Percentiles rank a stretch among this genome's conserved stretches.
These are phyloP conservation scores for Penicillium lividum DNA, from an alignment of 495 filamentous ascomycete genomes.

Conservation along the genomic window DNA sequence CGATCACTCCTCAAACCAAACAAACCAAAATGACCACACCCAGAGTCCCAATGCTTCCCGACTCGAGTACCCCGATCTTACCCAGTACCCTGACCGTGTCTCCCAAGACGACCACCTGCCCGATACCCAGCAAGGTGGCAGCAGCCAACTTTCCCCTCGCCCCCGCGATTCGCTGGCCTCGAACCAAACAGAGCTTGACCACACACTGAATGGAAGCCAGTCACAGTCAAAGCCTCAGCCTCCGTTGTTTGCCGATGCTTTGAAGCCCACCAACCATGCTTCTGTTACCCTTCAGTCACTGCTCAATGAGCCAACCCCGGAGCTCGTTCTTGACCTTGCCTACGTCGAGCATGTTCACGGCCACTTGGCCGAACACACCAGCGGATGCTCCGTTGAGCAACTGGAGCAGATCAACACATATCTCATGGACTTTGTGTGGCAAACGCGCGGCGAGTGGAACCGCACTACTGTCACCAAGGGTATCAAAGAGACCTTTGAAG, in stretches of 20 bases:
- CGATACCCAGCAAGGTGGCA: slow-evolving; percentile 46
- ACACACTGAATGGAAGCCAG: slow-evolving; percentile 37
- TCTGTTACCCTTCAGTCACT: slow-evolving; percentile 42
- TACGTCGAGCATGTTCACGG: slow-evolving; percentile 57
- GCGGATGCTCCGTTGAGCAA: slow-evolving; percentile 87
- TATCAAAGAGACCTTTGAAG: slow-evolving; percentile 71
- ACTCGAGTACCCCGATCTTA: slow-evolving; percentile 30
- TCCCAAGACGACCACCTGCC: slow-evolving; percentile 49
- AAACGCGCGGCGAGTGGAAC: slow-evolving; percentile 73
- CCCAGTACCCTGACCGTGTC: slow-evolving; percentile 35
- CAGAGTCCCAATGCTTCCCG: slow-evolving; percentile 49
- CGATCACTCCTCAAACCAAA: slow-evolving; percentile 42
- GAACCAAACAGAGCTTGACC: slow-evolving; percentile 11
- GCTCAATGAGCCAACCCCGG: slow-evolving; percentile 42
- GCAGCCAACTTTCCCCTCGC: slow-evolving; percentile 41
- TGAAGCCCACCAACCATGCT: slow-evolving; percentile 27
- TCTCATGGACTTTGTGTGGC: slow-evolving; percentile 89
- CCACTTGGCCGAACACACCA: slow-evolving; percentile 62
- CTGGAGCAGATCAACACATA: slow-evolving; percentile 90
- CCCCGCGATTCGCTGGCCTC: slow-evolving; percentile 19
- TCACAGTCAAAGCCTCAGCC: slow-evolving; percentile 46
- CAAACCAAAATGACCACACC: slow-evolving; percentile 55
- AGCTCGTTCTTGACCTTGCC: slow-evolving; percentile 58
- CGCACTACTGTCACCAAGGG: slow-evolving; percentile 65
- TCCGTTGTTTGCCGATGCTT: slow-evolving; percentile 45